A percentile compares a stretch with the other conserved stretches of the same genome.
Conservation (phyloP, 208 protist species). For the Leishmania aethiopica region DNA sequence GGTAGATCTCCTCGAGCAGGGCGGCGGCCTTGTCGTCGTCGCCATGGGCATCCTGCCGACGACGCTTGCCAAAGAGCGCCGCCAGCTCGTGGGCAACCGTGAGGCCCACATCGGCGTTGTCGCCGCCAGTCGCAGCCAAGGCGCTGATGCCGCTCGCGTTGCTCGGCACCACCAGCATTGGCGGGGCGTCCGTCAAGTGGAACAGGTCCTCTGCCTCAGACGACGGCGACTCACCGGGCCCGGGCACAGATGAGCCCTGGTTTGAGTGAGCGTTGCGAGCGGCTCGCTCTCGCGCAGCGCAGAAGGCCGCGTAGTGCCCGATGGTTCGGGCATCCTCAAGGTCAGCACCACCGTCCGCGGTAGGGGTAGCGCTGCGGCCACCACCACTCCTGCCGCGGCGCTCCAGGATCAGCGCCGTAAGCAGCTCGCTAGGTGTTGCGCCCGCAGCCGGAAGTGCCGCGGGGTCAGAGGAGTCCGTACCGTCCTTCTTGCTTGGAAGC, state of each 20-base stretch:
- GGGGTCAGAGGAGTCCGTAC: background rate
- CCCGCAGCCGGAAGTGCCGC: background rate
- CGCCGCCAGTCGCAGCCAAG: background rate
- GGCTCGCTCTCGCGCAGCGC: constrained; percentile 11
- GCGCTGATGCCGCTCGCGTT: background rate
- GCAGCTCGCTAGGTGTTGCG: background rate
- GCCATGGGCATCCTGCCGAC: background rate
- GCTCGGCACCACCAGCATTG: background rate
- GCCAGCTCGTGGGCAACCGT: constrained; percentile 27
- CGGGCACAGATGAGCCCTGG: background rate
- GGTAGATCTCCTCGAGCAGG: constrained; percentile 30
- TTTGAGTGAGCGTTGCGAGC: background rate
- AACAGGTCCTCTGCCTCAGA: constrained; percentile 18
- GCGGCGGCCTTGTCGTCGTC: constrained; percentile 10
- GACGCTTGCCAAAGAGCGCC: constrained; percentile 25
- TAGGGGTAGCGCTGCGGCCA: background rate
- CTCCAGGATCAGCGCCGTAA: background rate
- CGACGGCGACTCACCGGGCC: background rate
- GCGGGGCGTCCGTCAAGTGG: constrained; percentile 10
- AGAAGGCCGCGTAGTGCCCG: constrained; percentile 24
- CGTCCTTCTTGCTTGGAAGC: background rate
- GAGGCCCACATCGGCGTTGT: background rate
- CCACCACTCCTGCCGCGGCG: background rate
- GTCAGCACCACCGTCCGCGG: background rate
- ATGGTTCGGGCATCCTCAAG: constrained; percentile 2